These are phyloP conservation scores for Phyllosticta citribraziliensis DNA, from an alignment of 2,329 filamentous ascomycete genomes.

Conservation along the genomic window DNA sequence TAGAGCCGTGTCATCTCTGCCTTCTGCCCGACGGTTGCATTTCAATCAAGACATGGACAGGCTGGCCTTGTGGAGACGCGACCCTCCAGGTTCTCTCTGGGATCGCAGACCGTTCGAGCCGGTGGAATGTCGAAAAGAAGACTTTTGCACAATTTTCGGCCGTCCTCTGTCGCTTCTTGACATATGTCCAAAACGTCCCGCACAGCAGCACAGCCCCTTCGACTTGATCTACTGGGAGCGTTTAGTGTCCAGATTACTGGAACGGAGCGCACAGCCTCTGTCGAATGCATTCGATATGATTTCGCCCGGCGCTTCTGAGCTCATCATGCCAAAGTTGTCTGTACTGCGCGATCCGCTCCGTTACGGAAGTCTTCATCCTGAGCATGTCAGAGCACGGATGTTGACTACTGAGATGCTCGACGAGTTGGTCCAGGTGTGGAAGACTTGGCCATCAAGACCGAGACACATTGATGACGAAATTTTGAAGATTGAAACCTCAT, in stretches of 20 bases:
- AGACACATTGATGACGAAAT: neutral
- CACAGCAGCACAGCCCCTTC: slow-evolving; percentile 1
- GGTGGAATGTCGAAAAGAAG: slow-evolving; percentile 45
- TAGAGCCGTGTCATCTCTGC: neutral
- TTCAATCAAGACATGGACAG: neutral
- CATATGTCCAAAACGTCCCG: slow-evolving; percentile 46
- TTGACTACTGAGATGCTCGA: slow-evolving; percentile 25
- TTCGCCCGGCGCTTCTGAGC: neutral
- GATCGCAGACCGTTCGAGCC: slow-evolving; percentile 65
- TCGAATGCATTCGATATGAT: neutral
- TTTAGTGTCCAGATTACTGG: neutral
- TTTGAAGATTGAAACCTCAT: too few relatives aligned
- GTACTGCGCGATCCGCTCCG: slow-evolving; percentile 21
- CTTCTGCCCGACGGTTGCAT: neutral
- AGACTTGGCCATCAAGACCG: slow-evolving; percentile 25
- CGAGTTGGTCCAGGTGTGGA: slow-evolving; percentile 22
- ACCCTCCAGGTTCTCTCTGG: slow-evolving; percentile 50
- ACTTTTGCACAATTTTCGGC: slow-evolving; percentile 46
- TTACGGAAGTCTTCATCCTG: slow-evolving; percentile 23
- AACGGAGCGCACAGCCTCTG: neutral
- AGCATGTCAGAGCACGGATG: slow-evolving; percentile 21
- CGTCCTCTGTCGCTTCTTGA: slow-evolving; percentile 51
- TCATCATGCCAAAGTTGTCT: slow-evolving; percentile 14
- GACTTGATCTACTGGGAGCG: slow-evolving; percentile 9
- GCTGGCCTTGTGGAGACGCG: slow-evolving; percentile 25